These are phyloP conservation scores for Penicillium tannophilum DNA, from an alignment of 495 filamentous ascomycete species.

Conservation along the genomic window DNA sequence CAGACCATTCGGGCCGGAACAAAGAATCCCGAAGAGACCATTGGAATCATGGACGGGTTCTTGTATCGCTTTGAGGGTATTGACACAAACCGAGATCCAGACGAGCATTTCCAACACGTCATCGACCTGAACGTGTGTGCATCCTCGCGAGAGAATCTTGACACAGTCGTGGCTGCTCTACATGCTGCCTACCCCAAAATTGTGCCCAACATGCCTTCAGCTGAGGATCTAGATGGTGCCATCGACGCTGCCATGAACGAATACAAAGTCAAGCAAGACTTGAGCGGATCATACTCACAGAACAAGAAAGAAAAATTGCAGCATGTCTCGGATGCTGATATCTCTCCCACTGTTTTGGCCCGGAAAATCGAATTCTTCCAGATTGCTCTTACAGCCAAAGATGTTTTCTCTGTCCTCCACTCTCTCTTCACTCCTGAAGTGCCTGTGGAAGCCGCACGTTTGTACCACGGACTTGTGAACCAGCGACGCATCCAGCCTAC, in stretches of 20 bases:
- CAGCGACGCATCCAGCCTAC: slow-evolving; percentile 71
- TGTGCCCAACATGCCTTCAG: slow-evolving; percentile 66
- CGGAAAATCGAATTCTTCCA: slow-evolving; percentile 82
- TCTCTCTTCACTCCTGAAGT: slow-evolving; percentile 58
- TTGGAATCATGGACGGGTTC: slow-evolving; percentile 96
- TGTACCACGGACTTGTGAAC: slow-evolving; percentile 76
- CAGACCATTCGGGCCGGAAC: slow-evolving; percentile 89
- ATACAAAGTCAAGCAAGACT: slow-evolving; percentile 74
- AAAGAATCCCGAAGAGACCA: slow-evolving; percentile 64
- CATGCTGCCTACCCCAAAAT: slow-evolving; percentile 74
- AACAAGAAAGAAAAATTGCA: slow-evolving; percentile 39
- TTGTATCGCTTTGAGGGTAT: slow-evolving; percentile 79
- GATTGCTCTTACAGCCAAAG: slow-evolving; percentile 60
- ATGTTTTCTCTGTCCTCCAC: slow-evolving; percentile 64
- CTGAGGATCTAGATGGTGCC: slow-evolving; percentile 77
- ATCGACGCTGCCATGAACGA: slow-evolving; percentile 74
- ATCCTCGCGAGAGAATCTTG: slow-evolving; percentile 82
- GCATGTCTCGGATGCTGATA: background rate
- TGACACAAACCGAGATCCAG: slow-evolving; percentile 63
- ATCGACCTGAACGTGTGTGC: slow-evolving; percentile 81
- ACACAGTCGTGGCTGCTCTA: slow-evolving; percentile 71
- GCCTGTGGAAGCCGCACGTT: slow-evolving; percentile 50
- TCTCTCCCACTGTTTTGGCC: slow-evolving; percentile 28
- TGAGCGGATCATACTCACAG: slow-evolving; percentile 52
- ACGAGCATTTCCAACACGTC: slow-evolving; percentile 75